Evolutionary conservation across 2,329 filamentous ascomycete genomes (phyloP).

Genomic region (Xylaria sp.): DNA sequence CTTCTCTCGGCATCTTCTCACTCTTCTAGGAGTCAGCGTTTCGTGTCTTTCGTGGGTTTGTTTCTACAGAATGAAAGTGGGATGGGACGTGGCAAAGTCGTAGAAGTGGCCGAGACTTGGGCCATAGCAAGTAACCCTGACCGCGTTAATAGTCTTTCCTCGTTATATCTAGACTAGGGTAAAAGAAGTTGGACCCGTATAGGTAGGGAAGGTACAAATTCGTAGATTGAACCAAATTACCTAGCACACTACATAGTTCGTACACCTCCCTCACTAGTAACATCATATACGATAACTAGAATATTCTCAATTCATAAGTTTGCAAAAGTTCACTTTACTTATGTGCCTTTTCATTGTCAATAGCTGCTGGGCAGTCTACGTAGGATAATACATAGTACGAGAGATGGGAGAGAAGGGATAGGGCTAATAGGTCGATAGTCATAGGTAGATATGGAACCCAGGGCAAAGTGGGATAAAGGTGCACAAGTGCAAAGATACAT

Average conservation of each 20-base stretch:
- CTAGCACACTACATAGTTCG: not conserved
- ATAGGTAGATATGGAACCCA: not conserved
- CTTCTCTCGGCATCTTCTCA: not conserved
- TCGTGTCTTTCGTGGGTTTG: not conserved
- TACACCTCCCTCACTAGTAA: not conserved
- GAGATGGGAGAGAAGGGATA: not conserved
- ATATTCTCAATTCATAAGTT: not conserved
- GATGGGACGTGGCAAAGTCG: not conserved
- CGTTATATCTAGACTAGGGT: not conserved
- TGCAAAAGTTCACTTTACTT: too few relatives aligned
- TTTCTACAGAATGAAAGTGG: not conserved
- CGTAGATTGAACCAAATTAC: not conserved
- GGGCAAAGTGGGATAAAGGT: not conserved
- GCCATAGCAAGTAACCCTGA: not conserved
- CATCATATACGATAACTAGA: not conserved
- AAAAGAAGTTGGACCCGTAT: not conserved
- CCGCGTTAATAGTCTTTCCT: not conserved
- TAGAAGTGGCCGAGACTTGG: not conserved
- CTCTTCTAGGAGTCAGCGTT: not conserved
- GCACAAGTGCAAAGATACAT: not conserved
- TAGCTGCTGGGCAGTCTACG: too few relatives aligned
- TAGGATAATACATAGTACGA: not conserved
- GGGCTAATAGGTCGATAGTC: not conserved
- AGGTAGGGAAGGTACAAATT: not conserved
- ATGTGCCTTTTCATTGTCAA: too few relatives aligned